Conservation (phyloP, 1,284 basidiomycete species). For the Trametes hirsuta region DNA sequence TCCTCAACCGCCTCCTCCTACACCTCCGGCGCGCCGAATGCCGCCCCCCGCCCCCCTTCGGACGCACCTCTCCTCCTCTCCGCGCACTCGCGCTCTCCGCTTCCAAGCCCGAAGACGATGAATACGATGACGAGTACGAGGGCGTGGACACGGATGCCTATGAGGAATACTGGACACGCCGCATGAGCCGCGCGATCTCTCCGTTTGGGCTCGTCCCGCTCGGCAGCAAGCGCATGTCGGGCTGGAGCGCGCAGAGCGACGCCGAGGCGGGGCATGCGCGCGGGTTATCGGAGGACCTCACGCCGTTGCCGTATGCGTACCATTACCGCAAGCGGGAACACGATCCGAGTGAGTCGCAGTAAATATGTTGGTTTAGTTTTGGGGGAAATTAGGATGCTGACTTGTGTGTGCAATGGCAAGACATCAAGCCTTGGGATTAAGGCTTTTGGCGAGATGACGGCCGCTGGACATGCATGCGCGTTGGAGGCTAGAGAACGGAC, state of each 20-base stretch:
- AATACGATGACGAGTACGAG: not conserved
- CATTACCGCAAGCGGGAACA: conserved; percentile 18
- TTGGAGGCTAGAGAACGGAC: too few relatives aligned
- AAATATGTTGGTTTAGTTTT: too few relatives aligned
- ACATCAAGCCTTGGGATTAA: too few relatives aligned
- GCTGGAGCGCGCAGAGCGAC: conserved; percentile 1
- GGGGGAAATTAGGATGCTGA: too few relatives aligned
- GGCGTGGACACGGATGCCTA: not conserved
- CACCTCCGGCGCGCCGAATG: conserved; percentile 28
- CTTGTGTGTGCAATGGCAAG: too few relatives aligned
- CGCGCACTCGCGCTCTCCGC: not conserved
- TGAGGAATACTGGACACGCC: conserved; percentile 10
- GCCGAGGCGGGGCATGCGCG: not conserved
- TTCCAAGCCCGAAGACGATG: not conserved
- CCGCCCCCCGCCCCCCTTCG: not conserved
- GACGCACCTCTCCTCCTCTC: not conserved
- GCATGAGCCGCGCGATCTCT: conserved; percentile 21
- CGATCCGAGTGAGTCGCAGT: conserved; percentile 18
- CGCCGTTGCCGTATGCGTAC: conserved; percentile 10
- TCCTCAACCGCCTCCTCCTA: conserved; percentile 29
- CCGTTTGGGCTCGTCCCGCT: conserved; percentile 25
- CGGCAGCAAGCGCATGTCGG: conserved; percentile 7
- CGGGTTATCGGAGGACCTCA: not conserved
- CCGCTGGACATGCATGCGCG: too few relatives aligned
- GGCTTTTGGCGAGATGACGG: too few relatives aligned